Evolutionary conservation across 768 basidiomycete species (phyloP).

Genomic region (Mycena amicta): DNA sequence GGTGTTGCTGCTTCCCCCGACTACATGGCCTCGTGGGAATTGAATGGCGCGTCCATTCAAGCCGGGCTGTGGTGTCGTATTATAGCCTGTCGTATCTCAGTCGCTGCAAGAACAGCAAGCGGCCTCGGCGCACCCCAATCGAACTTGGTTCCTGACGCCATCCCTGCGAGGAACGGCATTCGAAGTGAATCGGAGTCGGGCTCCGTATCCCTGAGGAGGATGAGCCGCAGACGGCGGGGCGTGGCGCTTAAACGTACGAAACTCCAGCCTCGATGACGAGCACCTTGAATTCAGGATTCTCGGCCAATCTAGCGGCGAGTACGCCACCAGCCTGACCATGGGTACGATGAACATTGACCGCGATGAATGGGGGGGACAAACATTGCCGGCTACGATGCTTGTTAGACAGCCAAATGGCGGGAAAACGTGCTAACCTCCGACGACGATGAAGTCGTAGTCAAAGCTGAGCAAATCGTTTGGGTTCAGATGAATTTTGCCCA

Average conservation of each 20-base stretch:
- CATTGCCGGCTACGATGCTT: no score
- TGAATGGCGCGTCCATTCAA: slow-evolving; percentile 17
- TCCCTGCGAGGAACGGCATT: slow-evolving; percentile 9
- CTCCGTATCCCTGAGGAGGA: slow-evolving; percentile 4
- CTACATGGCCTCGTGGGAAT: slow-evolving; percentile 20
- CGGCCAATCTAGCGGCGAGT: slow-evolving; percentile 39
- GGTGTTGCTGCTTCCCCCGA: slow-evolving; percentile 24
- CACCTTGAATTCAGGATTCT: slow-evolving; percentile 35
- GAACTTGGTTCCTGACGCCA: neutral
- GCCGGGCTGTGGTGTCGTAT: slow-evolving; percentile 16
- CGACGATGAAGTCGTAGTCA: neutral
- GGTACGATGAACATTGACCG: no score
- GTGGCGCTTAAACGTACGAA: neutral
- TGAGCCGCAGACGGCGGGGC: no score
- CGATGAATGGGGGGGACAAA: no score
- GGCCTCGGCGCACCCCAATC: slow-evolving; percentile 13
- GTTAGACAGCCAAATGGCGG: no score
- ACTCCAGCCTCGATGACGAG: slow-evolving; percentile 36
- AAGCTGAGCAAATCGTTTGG: neutral
- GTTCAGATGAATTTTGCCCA: neutral
- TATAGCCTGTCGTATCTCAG: slow-evolving; percentile 4
- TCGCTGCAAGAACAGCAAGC: neutral
- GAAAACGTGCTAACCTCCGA: no score
- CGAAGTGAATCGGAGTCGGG: neutral
- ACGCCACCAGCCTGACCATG: slow-evolving; percentile 41